These are phyloP conservation scores for sunflower (Helianthus annuus) DNA, from an alignment of 129 eudicot genomes.

Conservation along the genomic window DNA sequence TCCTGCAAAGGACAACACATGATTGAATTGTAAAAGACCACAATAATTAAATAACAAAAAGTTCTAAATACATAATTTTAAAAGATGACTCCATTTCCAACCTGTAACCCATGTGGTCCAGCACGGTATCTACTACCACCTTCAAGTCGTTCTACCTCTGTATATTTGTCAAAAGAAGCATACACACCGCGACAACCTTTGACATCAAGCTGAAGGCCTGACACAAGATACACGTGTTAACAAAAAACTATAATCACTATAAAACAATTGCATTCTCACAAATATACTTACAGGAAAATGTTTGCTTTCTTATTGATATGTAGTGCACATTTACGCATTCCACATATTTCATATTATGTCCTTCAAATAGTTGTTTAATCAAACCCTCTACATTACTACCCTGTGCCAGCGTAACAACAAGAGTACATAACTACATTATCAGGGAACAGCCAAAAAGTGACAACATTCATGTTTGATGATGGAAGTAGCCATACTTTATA, in stretches of 20 bases:
- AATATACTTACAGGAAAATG: neutral
- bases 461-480: too few species aligned
- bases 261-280: neutral
- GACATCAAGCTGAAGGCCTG: neutral
- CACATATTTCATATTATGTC: neutral
- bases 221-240: neutral
- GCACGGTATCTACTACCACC: slow-evolving; percentile 75
- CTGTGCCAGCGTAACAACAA: neutral
- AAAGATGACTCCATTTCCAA: slow-evolving; percentile 15
- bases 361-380: neutral
- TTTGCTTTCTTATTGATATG: neutral
- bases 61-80: neutral
- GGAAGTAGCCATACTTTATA: too few species aligned
- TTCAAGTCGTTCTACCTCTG: slow-evolving; percentile 70
- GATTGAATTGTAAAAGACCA: neutral
- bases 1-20: slow-evolving; percentile 41
- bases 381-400: neutral
- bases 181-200: neutral
- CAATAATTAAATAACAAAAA: neutral
- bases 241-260: neutral
- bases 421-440: neutral
- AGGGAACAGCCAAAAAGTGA: neutral
- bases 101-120: slow-evolving; percentile 74
- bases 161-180: slow-evolving; percentile 22
- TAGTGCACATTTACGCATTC: slow-evolving; percentile 6